phyloP scores from a whole-genome alignment of 1,284 basidiomycete species.

The Ceratobasidium sp. region DNA sequence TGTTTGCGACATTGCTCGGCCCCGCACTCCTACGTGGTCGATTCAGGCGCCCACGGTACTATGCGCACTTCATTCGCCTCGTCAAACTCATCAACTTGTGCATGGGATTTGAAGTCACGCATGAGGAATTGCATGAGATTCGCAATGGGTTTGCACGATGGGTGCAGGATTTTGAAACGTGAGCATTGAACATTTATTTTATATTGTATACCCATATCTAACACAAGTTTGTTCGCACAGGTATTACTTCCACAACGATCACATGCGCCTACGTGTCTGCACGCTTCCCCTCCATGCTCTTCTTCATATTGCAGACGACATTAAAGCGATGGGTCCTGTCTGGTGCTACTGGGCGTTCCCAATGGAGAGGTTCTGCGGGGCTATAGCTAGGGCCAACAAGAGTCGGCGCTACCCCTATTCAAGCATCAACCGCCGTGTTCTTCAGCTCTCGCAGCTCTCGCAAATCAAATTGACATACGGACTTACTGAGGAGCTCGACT shows the following conservation, averaged over 20 bases:
- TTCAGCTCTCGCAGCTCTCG: conserved; percentile 16
- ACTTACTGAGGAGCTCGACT: conserved; percentile 14
- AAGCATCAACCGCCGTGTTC: conserved; percentile 18
- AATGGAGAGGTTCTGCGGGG: conserved; percentile 47
- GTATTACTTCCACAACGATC: neutral
- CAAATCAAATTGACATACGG: conserved; percentile 27
- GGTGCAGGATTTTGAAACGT: conserved; percentile 25
- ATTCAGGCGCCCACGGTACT: conserved; percentile 44
- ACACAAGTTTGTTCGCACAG: neutral
- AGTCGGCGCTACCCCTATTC: conserved; percentile 20
- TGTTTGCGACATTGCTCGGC: conserved; percentile 25
- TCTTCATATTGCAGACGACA: conserved; percentile 40
- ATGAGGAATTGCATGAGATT: conserved; percentile 53
- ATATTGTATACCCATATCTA: conserved; percentile 50
- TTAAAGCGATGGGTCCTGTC: conserved; percentile 46
- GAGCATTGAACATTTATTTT: conserved; percentile 49
- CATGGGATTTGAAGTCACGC: conserved; percentile 56
- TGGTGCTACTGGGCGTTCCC: conserved; percentile 60
- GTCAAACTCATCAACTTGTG: conserved; percentile 57
- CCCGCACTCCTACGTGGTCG: conserved; percentile 32
- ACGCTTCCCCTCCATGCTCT: conserved; percentile 34
- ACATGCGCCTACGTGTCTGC: neutral
- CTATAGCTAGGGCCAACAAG: conserved; percentile 2
- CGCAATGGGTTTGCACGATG: conserved; percentile 44
- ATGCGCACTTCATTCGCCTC: conserved; percentile 58